Evolutionary conservation across 2,329 filamentous ascomycete genomes (phyloP), one percentile per base, ranked within the genome.

Genomic region (Pestalotiopsis sp.): DNA sequence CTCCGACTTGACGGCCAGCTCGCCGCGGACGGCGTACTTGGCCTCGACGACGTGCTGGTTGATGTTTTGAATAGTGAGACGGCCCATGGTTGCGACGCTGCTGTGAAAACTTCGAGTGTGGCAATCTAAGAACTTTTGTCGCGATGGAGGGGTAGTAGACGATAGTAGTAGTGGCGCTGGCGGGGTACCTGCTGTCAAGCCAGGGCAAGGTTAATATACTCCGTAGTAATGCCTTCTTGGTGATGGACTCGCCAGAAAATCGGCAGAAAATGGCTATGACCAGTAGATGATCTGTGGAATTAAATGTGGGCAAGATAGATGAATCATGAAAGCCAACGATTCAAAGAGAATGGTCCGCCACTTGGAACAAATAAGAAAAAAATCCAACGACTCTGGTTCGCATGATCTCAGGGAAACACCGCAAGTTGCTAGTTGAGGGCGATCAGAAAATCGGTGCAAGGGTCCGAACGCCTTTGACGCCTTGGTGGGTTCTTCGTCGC

Each of bases 1-100:
- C 84, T 99, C 96, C 14, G 94, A 96, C 83, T 93, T 94, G 80
- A 97, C 92, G 68, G 96, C 95, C 72, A 99, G 89, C 83, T 98
- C 96, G 78, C 96, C 96, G 75, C 96, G 93, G 68, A 99, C 96
- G 74, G 96, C 96, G 84, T 99, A 99, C 84, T 97, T 91, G 78
- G 96, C 96, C 71, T 90, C 89, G 79, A 91, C 90, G 73, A 98
- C 89, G 80, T 96, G 88, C 64, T 90, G 93, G 85, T 98, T 99
- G 86, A 99, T 97, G 85, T 96, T 97, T 81, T 93, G 87, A 77
- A 93, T 85, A 76, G 87, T 92, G 75, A 99, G 86, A 69, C 85
- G 83, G 68, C 73, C 72, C 77, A 79, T 79, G 31, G 65, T 66
- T 27, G 57, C 64, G 36, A 23, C 14, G 23, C 41, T 31, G 65